Evolutionary conservation across 208 protist species (phyloP), one percentile per base, ranked within the genome.

Genomic region (Leishmania tropica): DNA sequence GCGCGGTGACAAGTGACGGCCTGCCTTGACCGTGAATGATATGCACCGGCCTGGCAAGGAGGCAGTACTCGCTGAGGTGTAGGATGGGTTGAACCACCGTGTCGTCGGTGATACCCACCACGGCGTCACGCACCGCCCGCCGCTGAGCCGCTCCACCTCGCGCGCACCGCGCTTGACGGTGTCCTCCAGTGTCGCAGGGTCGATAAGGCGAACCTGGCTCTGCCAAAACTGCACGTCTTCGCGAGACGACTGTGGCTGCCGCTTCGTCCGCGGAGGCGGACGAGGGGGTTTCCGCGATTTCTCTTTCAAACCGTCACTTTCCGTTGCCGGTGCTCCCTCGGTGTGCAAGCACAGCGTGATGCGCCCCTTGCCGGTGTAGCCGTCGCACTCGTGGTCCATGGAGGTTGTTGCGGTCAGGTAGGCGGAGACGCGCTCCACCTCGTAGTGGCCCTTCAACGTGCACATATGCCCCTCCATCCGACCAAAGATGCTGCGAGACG

Each of bases 311-410:
- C 45, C 45, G 8, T 28, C 58, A 37, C 28, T 56, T 40, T 28
- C 45, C 1, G 45, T 40, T n/a, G 68, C 15, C 7, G 48, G 42
- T 10, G 75, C 47, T 2, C 62, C 78, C 58, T 93, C 90, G 1
- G 91, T 89, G 79, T 95, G 90, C 37, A 97, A 83, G 80, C 95
- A 97, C 64, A 97, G 87, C 21, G 90, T 91, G 54, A 97, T 87
- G 62, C 80, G 76, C 7, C 90, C 91, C 37, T 78, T 24, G 10
- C 92, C 90, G 35, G 89, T 95, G 86, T 98, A 98, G n/a, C 87
- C 91, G 76, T 96, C 93, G 75, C 95, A 98, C 85, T 98, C 95
- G 84, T 98, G 95, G 83, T 93, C 88, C 45, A 95, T 85, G 17
- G 85, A 89, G 15, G 90, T 96, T 31, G 89, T 83, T 31, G 87